Evolutionary conservation across 768 basidiomycete species (phyloP), one percentile per base, ranked within the genome.

Genomic region (Boletus sp.): DNA sequence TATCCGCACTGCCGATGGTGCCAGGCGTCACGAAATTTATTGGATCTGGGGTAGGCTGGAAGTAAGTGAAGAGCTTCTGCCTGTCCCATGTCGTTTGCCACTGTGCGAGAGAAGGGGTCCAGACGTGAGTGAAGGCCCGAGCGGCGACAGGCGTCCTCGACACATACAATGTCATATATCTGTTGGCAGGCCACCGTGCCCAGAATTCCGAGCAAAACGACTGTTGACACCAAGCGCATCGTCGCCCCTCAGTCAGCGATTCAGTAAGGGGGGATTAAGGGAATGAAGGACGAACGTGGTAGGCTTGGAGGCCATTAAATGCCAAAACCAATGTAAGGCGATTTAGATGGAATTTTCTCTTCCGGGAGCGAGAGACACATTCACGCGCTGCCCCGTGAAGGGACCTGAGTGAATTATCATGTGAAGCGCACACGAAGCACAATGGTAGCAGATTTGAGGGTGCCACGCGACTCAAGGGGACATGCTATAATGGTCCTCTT

Each of bases 1-100:
- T 88, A 64, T 88, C 80, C 0, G 86, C 87, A 41, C 72, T 74
- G 3, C 77, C 84, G 37, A 77, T 76, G 5, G 79, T 49, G 0
- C 85, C 82, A 8, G 85, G 83, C 10, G 63, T 58, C 44, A 58
- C 64, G 47, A 74, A 72, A 23, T 70, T 64, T 27, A 72, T 67
- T 3, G 70, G 65, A 40, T 57, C 64, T 1, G 72, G 65, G 4
- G 49, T 59, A 14, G 71, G 64, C 27, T 66, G 66, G 39, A 63
- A 63, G 47, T 71, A 69, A 25, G 68, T 70, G 55, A 72, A 63
- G 30, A 70, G 66, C 38, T 34, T 62, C 46, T 65, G 11, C 49
- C 50, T 62, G 54, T 72, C 63, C 72, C 69, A 72, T 4, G 71
- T 72, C 19, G 81, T 84, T 74, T 84, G 81, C 79, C 80, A 84